A percentile compares a stretch with the other conserved stretches of the same genome.
Evolutionary conservation across 1,284 basidiomycete species (phyloP).

Genomic region (Heterobasidion occidentale): DNA sequence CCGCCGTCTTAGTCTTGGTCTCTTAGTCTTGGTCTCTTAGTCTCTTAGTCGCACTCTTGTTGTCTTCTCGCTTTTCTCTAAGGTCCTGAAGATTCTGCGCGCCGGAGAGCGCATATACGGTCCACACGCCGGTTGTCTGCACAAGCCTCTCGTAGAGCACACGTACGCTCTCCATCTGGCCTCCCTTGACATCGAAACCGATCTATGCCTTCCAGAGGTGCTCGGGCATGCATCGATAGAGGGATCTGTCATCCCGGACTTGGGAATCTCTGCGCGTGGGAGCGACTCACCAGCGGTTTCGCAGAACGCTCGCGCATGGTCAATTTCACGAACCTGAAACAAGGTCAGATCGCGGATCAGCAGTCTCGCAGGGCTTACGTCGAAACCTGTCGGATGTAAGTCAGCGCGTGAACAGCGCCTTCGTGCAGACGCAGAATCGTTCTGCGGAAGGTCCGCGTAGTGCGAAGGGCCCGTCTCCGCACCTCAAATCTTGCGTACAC

Average conservation of each 20-base stretch:
- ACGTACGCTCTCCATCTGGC: conserved; percentile 81
- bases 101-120: conserved; percentile 75
- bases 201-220: conserved; percentile 97
- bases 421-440: conserved; percentile 93
- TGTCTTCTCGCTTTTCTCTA: conserved; percentile 66
- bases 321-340: conserved; percentile 81
- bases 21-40: conserved; percentile 53
- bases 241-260: conserved; percentile 87
- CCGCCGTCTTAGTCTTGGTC: conserved; percentile 53
- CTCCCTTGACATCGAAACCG: conserved; percentile 93
- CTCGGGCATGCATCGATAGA: conserved; percentile 90
- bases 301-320: conserved; percentile 87
- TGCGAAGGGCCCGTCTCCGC: conserved; percentile 72
- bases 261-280: conserved; percentile 94
- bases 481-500: conserved; percentile 92
- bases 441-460: conserved; percentile 88
- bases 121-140: conserved; percentile 80
- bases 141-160: conserved; percentile 89
- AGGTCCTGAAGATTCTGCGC: conserved; percentile 59
- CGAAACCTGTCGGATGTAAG: conserved; percentile 85
- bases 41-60: conserved; percentile 47
- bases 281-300: conserved; percentile 87
- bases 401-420: conserved; percentile 86
- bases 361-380: conserved; percentile 36
- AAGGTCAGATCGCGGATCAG: conserved; percentile 2